Conservation (phyloP, 768 basidiomycete genomes). For the Thelephora ganbajun region DNA sequence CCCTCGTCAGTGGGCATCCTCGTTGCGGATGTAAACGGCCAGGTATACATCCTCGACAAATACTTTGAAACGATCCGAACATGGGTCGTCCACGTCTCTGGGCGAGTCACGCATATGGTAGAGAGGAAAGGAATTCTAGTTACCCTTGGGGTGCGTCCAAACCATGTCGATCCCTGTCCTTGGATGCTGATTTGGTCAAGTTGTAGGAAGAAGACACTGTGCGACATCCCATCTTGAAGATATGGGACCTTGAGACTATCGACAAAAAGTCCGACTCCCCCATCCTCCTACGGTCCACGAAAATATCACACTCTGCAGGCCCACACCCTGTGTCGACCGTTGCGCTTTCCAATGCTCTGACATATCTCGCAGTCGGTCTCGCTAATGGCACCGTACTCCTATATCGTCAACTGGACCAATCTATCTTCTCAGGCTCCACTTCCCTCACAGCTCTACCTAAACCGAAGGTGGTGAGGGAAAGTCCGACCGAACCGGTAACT, state of each 20-base stretch:
- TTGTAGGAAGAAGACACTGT: conserved; percentile 61
- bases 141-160: conserved; percentile 65
- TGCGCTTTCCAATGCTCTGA: conserved; percentile 61
- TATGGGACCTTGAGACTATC: conserved; percentile 73
- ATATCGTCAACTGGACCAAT: conserved; percentile 86
- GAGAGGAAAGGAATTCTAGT: conserved; percentile 72
- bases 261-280: conserved; percentile 56
- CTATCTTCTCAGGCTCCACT: conserved; percentile 49
- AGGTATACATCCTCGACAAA: conserved; percentile 59
- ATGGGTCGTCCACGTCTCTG: conserved; percentile 71
- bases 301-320: conserved; percentile 60
- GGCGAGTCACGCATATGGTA: conserved; percentile 77
- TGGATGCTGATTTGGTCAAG: neutral
- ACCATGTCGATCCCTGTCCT: conserved; percentile 8
- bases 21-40: conserved; percentile 79
- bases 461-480: conserved; percentile 71
- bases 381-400: conserved; percentile 89
- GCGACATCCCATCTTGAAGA: conserved; percentile 60
- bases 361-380: conserved; percentile 86
- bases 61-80: conserved; percentile 58
- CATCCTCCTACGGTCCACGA: conserved; percentile 55
- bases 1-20: conserved; percentile 54
- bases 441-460: conserved; percentile 75
- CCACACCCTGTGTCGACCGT: conserved; percentile 78
- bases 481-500: conserved; percentile 78